Evolutionary conservation across 1,284 basidiomycete genomes (phyloP).

Genomic region (Irpex sp.): DNA sequence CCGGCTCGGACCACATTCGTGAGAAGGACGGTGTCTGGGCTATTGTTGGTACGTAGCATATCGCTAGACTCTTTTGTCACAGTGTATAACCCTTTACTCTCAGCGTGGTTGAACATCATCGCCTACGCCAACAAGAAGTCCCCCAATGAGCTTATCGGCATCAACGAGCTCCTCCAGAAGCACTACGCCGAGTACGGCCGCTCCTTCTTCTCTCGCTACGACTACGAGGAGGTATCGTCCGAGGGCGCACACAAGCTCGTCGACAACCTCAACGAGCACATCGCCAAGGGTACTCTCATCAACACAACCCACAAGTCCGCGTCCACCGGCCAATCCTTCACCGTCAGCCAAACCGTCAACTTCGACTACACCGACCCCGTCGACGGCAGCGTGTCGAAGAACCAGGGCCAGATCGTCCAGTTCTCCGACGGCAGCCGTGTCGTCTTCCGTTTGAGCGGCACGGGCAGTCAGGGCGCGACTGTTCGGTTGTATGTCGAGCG

Average conservation of each 20-base stretch:
- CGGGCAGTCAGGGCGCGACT: conserved; percentile 94
- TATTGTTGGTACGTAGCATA: conserved; percentile 65
- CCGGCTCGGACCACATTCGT: conserved; percentile 98
- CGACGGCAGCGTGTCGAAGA: conserved; percentile 89
- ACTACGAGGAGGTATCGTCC: conserved; percentile 97
- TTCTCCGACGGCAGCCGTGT: conserved; percentile 92
- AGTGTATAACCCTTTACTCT: conserved; percentile 4
- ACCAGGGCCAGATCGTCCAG: conserved; percentile 93
- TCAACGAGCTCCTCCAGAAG: conserved; percentile 84
- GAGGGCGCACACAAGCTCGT: conserved; percentile 89
- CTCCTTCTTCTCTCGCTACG: conserved; percentile 98
- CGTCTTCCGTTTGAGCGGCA: conserved; percentile 95
- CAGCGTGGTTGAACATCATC: conserved; percentile 97
- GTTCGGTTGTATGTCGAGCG: conserved; percentile 91
- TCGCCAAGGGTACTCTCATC: conserved; percentile 65
- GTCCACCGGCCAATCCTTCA: conserved; percentile 72
- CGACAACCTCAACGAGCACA: conserved; percentile 69
- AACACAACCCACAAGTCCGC: conserved; percentile 65
- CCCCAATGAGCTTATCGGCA: conserved; percentile 71
- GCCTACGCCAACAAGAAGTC: conserved; percentile 89
- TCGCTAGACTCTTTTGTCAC: background rate
- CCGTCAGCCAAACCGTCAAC: conserved; percentile 77
- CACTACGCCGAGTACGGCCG: conserved; percentile 95
- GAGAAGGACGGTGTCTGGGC: conserved; percentile 99
- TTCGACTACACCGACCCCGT: conserved; percentile 98